Base-by-base conservation (phyloP, 352 stramenopile genomes). In the Phytophthora parvispora region DNA sequence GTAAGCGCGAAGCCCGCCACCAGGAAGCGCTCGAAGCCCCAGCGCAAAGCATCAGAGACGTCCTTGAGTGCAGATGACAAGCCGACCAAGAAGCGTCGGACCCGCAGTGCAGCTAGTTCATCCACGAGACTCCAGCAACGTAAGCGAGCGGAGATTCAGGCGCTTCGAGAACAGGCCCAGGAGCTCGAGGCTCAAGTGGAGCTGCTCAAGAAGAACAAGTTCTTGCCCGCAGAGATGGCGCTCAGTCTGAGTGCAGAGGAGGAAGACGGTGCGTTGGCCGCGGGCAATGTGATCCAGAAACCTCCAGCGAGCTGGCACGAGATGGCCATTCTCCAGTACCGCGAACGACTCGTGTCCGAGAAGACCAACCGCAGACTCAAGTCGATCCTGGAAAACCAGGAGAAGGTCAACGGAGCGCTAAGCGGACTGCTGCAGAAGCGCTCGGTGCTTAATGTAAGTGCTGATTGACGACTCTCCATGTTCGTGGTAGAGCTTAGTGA, bases 291-390 rank as follows among this genome's bases (percentile, higher is more conserved):
- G 6, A 55, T 9, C 27, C 36, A 51, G 38, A 64, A 58, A 16
- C 1, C 31, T 10, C 60, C 48, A 0, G 6, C n/a, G 15, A 72
- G 34, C 28, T 78, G 69, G 73, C 49, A 64, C 3, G 51, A 81
- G 3, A 40, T 73, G 40, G 74, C 64, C 18, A 59, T 64, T 9
- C 16, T 29, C 2, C 55, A 81, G 34, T 73, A 75, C 22, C 55
- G 42, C 15, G 53, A 75, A n/a, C 70, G 74, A 31, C 52, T 67
- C 3, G 18, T 64, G 24, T 74, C 74, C 0, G 74, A 81, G 49
- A 61, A 71, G 32, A 76, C 52, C 1, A 81, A 81, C 42, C 64
- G 69, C 1, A 62, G 66, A 48, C 66, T 81, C 10, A 75, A 73
- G 24, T 57, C 58, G 3, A 61, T 76, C 9, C 31, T 78, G 45